Evolutionary conservation across 257 asterid species (phyloP).

Genomic region (Marsdenia floribunda): DNA sequence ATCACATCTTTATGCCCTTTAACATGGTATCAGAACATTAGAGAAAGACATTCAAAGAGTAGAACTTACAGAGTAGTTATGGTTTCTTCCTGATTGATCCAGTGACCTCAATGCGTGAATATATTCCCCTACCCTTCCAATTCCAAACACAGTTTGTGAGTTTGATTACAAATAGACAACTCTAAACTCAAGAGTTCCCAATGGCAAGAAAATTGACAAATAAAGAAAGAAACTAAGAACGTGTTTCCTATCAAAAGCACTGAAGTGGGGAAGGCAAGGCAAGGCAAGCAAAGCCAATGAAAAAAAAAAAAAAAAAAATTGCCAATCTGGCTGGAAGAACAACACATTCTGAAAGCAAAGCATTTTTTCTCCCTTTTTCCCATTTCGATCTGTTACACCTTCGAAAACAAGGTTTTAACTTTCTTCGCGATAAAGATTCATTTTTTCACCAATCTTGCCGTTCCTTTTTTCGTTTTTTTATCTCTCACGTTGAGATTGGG

Average conservation of each 20-base stretch:
- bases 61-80: not conserved
- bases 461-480: not conserved
- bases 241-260: not conserved
- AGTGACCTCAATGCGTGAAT: not conserved
- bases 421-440: not conserved
- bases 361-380: not conserved
- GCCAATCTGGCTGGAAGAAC: not conserved
- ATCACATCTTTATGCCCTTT: not conserved
- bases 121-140: not conserved
- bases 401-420: not conserved
- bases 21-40: not conserved
- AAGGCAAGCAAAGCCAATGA: constrained; percentile 16
- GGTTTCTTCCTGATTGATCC: constrained; percentile 1
- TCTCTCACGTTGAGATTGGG: not conserved
- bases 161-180: constrained; percentile 1
- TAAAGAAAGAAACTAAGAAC: not conserved
- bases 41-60: not conserved
- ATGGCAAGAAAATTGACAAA: constrained; percentile 12
- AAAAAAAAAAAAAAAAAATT: not conserved
- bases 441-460: not conserved
- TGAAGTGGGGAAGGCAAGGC: not conserved
- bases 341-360: constrained; percentile 14
- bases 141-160: not conserved
- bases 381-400: not conserved
- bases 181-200: not conserved